phyloP scores from a whole-genome alignment of 208 protist genomes.

The Leishmania arabica region DNA sequence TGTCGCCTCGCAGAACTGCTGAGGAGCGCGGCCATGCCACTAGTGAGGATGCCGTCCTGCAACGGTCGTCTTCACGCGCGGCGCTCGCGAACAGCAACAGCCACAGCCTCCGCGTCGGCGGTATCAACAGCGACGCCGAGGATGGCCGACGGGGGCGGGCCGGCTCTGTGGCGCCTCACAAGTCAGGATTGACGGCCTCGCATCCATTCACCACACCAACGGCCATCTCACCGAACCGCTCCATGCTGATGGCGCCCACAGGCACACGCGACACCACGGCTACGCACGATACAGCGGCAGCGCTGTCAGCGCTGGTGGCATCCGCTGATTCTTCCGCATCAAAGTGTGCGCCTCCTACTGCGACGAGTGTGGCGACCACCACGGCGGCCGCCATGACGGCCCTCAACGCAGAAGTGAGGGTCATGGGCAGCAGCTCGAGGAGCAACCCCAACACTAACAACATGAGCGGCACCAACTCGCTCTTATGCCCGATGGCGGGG shows the following conservation, averaged over 20 bases:
- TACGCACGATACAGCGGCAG: neutral
- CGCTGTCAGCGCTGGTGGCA: neutral
- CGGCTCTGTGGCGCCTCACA: neutral
- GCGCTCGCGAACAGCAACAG: neutral
- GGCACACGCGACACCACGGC: neutral
- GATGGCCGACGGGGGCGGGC: neutral
- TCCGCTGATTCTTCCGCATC: neutral
- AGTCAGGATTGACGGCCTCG: neutral
- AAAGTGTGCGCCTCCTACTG: neutral
- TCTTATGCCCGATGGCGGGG: neutral
- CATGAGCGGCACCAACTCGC: constrained; percentile 12
- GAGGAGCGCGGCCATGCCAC: neutral
- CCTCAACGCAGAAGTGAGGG: neutral
- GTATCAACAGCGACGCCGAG: neutral
- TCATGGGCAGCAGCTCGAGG: neutral
- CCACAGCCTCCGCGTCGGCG: neutral
- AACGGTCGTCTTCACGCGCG: neutral
- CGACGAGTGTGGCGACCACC: neutral
- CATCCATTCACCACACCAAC: neutral
- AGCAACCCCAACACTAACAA: neutral
- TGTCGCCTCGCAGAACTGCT: neutral
- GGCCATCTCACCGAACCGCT: neutral
- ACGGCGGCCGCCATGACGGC: neutral
- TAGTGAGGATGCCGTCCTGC: neutral
- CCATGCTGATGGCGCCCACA: neutral